Evolutionary conservation across 1,284 basidiomycete genomes (phyloP), one percentile per base, ranked within the genome.

Genomic region (Austroboletus rostrupii): DNA sequence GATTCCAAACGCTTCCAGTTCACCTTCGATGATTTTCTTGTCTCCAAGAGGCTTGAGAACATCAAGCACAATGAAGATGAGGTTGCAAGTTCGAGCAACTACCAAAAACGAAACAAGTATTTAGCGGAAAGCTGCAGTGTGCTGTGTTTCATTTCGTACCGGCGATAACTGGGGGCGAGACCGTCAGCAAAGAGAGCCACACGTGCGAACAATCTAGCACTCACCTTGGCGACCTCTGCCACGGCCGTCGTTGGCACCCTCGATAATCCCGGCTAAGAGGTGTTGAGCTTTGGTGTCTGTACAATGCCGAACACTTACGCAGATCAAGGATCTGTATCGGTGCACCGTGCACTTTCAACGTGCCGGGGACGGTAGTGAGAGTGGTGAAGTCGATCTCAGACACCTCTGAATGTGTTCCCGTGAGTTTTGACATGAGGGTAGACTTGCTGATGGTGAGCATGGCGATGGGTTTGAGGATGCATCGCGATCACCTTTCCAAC

Each of bases 321-420:
- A 94, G 71, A 75, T 91, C 87, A 7, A 91, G 74, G 56, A 91
- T 90, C 58, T 92, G 89, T 62, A 97, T 92, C 33, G 90, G 90
- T 35, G 94, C 92, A n/a, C 93, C 92, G 56, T 93, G 90, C 1
- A 97, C 90, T 67, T 91, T 92, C 56, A 99, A 70, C 2, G 96
- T 98, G 42, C 97, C 97, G 8, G 97, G 97, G 2, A 99, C 95
- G 29, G 91, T 94, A 2, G 89, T 91, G 28, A 91, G 80, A 13
- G 88, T 92, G 2, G 97, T 99, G 74, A 99, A 99, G 69, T 99
- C 96, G 66, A 99, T 99, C 56, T 90, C 95, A 8, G 97, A 97
- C n/a, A 88, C 87, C 71, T 97, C 94, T 36, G 95, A 98, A 61
- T 95, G 90, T 20, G 96, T 99, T 48, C 97, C 97, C 43, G 96